phyloP scores from a whole-genome alignment of 2,329 filamentous ascomycete genomes.

The Aschersonia sp. region DNA sequence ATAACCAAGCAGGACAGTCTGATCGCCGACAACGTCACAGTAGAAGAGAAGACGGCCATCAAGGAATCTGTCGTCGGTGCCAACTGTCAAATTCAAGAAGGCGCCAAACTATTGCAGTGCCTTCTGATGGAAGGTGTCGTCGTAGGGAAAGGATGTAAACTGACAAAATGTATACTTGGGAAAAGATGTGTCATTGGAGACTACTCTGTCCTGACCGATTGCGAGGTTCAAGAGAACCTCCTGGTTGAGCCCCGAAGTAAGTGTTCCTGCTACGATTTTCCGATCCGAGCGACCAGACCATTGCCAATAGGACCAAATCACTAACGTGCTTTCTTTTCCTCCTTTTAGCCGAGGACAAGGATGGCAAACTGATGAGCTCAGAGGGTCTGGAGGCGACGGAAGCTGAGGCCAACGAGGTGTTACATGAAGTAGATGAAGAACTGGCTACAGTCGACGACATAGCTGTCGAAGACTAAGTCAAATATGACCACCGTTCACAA shows the following conservation, averaged over 20 bases:
- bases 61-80: slow-evolving; percentile 84
- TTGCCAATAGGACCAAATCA: background rate
- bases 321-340: background rate
- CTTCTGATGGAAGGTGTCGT: slow-evolving; percentile 85
- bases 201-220: slow-evolving; percentile 67
- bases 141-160: slow-evolving; percentile 68
- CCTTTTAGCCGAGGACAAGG: slow-evolving; percentile 46
- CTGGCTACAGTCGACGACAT: slow-evolving; percentile 11
- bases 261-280: slow-evolving; percentile 13
- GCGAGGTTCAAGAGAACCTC: slow-evolving; percentile 83
- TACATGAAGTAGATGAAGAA: slow-evolving; percentile 28
- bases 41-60: slow-evolving; percentile 82
- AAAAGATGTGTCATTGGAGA: slow-evolving; percentile 72
- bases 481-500: background rate
- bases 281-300: too few relatives aligned
- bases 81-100: slow-evolving; percentile 72
- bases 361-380: slow-evolving; percentile 53
- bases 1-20: slow-evolving; percentile 73
- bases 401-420: slow-evolving; percentile 41
- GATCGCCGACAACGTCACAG: slow-evolving; percentile 75
- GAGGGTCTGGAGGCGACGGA: slow-evolving; percentile 51
- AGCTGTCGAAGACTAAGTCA: slow-evolving; percentile 5
- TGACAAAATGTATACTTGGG: slow-evolving; percentile 80
- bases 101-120: slow-evolving; percentile 78
- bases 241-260: slow-evolving; percentile 67